Percentiles rank a stretch among this genome's conserved stretches.
Conservation (phyloP, 495 filamentous ascomycete genomes). For the Chaetomidium leptoderma region DNA sequence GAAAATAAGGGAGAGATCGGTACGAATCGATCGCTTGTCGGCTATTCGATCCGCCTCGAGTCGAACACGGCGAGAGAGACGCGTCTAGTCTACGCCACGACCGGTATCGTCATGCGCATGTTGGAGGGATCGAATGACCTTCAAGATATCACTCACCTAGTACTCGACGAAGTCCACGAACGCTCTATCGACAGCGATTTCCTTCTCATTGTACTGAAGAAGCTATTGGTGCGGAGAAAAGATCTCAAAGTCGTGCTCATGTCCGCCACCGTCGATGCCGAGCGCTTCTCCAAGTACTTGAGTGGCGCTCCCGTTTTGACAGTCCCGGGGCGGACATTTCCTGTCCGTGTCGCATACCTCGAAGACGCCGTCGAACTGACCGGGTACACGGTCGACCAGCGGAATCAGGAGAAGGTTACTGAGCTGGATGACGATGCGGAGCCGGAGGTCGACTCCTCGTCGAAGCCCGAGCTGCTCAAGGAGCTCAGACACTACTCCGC, state of each 20-base stretch:
- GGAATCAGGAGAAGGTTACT: constrained; percentile 41
- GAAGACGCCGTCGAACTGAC: constrained; percentile 89
- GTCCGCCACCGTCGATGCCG: constrained; percentile 93
- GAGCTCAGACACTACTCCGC: constrained; percentile 66
- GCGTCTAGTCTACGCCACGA: constrained; percentile 78
- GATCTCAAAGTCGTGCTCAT: constrained; percentile 82
- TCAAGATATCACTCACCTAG: constrained; percentile 81
- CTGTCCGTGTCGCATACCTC: constrained; percentile 78
- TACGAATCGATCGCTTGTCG: constrained; percentile 75
- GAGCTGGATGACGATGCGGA: constrained; percentile 56
- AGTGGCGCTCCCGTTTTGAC: constrained; percentile 77
- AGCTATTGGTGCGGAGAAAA: constrained; percentile 65
- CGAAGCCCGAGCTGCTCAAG: constrained; percentile 46
- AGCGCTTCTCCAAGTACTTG: constrained; percentile 84
- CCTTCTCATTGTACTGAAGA: constrained; percentile 80
- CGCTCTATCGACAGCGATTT: constrained; percentile 95
- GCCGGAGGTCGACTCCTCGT: constrained; percentile 44
- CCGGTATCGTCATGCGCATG: constrained; percentile 95
- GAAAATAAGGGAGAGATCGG: constrained; percentile 78
- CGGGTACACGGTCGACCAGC: constrained; percentile 58
- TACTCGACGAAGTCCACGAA: constrained; percentile 95
- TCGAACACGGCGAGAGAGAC: constrained; percentile 77
- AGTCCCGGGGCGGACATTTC: constrained; percentile 89
- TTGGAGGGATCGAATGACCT: constrained; percentile 82
- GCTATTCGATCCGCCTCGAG: constrained; percentile 90